Base-by-base conservation (phyloP, 805 yeast species). In the Lipomyces mesembrius region DNA sequence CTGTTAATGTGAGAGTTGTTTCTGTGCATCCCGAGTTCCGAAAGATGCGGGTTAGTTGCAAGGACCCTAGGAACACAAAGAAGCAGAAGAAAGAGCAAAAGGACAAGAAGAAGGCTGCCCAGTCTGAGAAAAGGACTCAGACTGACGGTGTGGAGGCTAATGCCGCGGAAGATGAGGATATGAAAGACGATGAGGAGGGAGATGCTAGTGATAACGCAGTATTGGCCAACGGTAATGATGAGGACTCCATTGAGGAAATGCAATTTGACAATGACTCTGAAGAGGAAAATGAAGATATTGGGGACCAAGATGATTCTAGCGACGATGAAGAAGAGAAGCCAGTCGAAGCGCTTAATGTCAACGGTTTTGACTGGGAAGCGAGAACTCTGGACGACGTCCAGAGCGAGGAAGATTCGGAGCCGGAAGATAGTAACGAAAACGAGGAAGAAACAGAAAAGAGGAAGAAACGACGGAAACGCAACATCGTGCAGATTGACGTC, bases 321-420 rank as follows among this genome's bases (percentile, higher is more conserved):
- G 79, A 73, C 20, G 79, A 77, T 6, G 80, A 73, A 11, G 71
- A 67, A 6, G 76, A 73, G 7, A 76, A 75, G 25, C 62, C 79
- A 0, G 64, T 80, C 29, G 80, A 78, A 52, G 96, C 96, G 7
- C 83, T 95, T 65, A 87, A 92, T 22, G 88, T 96, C 52, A 88
- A 87, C 73, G 96, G 96, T 2, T 95, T 95, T 74, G 97, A 95
- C 78, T 95, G 99, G 99, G 89, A 97, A 57, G 97, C 97, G 2
- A 88, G 91, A 53, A 87, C 91, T 71, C 82, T 92, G 69, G 97
- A 91, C 73, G 82, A 79, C 2, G 82, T 73, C 65, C 68, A 35
- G 29, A 57, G 52, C 22, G 51, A 57, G 34, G 59, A 49, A 35
- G 74, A 62, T 22, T 80, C 78, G 71, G 78, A 75, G 70, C 79